Conservation (phyloP, 768 basidiomycete species). For the Pisolithus marmoratus region DNA sequence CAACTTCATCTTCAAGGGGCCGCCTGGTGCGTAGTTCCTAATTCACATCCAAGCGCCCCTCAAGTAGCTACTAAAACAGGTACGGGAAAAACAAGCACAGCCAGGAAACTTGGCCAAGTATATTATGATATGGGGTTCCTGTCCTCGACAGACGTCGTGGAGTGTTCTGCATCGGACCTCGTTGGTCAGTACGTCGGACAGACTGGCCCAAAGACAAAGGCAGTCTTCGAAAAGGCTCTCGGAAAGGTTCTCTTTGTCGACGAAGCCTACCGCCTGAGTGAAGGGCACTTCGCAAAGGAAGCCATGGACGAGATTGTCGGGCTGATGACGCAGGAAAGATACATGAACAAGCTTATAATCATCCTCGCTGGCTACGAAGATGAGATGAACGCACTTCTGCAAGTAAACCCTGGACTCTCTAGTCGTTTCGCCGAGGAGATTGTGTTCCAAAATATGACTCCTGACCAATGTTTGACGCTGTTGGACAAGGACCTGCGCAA, state of each 20-base stretch:
- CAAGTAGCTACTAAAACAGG: slow-evolving; percentile 28
- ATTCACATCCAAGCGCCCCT: background rate
- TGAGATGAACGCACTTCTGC: slow-evolving; percentile 57
- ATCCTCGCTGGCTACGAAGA: slow-evolving; percentile 67
- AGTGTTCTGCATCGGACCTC: slow-evolving; percentile 66
- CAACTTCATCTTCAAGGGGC: slow-evolving; percentile 68
- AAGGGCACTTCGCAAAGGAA: slow-evolving; percentile 63
- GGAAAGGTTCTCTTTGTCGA: slow-evolving; percentile 69
- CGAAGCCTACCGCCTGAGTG: slow-evolving; percentile 59
- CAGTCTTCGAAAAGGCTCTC: slow-evolving; percentile 57
- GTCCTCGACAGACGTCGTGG: slow-evolving; percentile 46
- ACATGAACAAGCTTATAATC: slow-evolving; percentile 54
- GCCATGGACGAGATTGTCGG: slow-evolving; percentile 69
- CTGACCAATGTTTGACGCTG: slow-evolving; percentile 44
- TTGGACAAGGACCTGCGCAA: slow-evolving; percentile 43
- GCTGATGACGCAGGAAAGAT: slow-evolving; percentile 52
- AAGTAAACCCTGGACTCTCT: slow-evolving; percentile 55
- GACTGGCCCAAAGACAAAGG: slow-evolving; percentile 60
- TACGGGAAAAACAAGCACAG: slow-evolving; percentile 59
- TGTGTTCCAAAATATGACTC: slow-evolving; percentile 45
- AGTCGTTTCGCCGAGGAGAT: slow-evolving; percentile 66
- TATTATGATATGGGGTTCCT: slow-evolving; percentile 61
- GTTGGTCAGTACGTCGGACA: slow-evolving; percentile 68
- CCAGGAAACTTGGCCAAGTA: slow-evolving; percentile 56
- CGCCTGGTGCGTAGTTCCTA: slow-evolving; percentile 44